These are phyloP conservation scores for Candida bentonensis DNA, from an alignment of 805 yeast species.

Conservation along the genomic window DNA sequence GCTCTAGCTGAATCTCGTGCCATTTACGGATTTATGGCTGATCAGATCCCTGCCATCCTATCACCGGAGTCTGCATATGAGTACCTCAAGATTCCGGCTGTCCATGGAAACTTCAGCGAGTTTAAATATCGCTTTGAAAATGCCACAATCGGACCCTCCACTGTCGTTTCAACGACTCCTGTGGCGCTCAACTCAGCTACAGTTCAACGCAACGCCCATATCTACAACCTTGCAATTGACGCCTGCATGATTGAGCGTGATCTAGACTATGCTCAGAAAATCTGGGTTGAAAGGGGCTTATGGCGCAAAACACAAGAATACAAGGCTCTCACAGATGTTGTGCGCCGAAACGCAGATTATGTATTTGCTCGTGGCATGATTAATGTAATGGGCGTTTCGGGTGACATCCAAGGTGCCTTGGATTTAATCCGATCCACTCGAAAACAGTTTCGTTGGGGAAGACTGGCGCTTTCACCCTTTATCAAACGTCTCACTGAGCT, in stretches of 20 bases:
- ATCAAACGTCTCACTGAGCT: constrained; percentile 25
- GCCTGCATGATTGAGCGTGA: constrained; percentile 50
- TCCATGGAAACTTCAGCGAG: constrained; percentile 23
- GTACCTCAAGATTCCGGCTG: constrained; percentile 35
- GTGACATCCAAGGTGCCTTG: constrained; percentile 53
- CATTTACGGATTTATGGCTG: constrained; percentile 43
- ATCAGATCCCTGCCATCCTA: constrained; percentile 30
- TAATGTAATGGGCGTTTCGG: constrained; percentile 37
- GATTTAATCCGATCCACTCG: constrained; percentile 53
- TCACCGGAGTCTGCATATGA: constrained; percentile 32
- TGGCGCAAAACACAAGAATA: constrained; percentile 48
- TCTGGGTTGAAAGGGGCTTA: constrained; percentile 71
- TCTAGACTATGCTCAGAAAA: constrained; percentile 41
- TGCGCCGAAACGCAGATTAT: constrained; percentile 39
- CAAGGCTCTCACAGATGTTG: constrained; percentile 23
- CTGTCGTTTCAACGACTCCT: background rate
- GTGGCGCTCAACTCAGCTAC: background rate
- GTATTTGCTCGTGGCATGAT: constrained; percentile 65
- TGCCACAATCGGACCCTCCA: constrained; percentile 7
- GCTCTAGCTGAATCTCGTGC: constrained; percentile 68
- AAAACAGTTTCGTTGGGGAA: constrained; percentile 57
- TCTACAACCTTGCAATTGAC: constrained; percentile 48
- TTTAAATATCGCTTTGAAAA: constrained; percentile 24
- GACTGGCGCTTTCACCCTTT: constrained; percentile 30
- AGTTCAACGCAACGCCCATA: constrained; percentile 27